Percentiles rank a stretch among this genome's conserved stretches.
These are phyloP conservation scores for Mycena vulgaris DNA, from an alignment of 768 basidiomycete genomes.

Conservation along the genomic window DNA sequence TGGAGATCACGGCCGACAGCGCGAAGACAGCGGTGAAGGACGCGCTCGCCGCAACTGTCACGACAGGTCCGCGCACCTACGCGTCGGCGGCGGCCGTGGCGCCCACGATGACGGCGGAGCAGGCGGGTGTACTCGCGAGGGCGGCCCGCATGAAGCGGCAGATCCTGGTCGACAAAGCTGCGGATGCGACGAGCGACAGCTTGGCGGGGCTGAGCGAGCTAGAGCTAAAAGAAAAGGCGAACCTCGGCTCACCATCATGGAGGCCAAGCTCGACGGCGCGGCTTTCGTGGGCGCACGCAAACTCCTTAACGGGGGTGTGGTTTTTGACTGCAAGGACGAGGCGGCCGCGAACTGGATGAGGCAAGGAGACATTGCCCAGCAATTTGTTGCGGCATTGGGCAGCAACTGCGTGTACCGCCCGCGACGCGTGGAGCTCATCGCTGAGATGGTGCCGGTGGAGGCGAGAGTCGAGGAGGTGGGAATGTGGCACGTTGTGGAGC, in stretches of 20 bases:
- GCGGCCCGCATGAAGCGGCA: not conserved
- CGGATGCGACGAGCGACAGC: not conserved
- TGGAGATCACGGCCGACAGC: not conserved
- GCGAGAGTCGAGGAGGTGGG: not conserved
- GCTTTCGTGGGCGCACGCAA: slow-evolving; percentile 3
- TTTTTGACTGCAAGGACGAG: slow-evolving; percentile 9
- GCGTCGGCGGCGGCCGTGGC: slow-evolving; percentile 9
- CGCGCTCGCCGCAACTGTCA: not conserved
- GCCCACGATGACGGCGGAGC: not conserved
- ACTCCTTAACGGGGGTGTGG: slow-evolving; percentile 2
- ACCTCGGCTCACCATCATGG: slow-evolving; percentile 6
- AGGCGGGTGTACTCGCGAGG: slow-evolving; percentile 1
- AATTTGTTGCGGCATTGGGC: slow-evolving; percentile 11
- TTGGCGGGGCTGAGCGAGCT: not conserved
- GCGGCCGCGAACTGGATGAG: not conserved
- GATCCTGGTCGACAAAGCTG: slow-evolving; percentile 2
- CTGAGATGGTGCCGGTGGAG: slow-evolving; percentile 9
- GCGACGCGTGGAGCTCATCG: not conserved
- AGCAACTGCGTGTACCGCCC: not conserved
- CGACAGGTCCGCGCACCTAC: not conserved
- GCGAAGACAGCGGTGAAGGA: not conserved
- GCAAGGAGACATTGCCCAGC: not conserved
- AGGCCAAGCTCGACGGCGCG: not conserved
- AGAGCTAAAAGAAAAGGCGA: slow-evolving; percentile 12
- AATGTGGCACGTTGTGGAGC: not conserved